Percentiles rank a stretch among this genome's conserved stretches.
Conservation (phyloP, 306 rosid genomes). For the Psophocarpus tetragonolobus region DNA sequence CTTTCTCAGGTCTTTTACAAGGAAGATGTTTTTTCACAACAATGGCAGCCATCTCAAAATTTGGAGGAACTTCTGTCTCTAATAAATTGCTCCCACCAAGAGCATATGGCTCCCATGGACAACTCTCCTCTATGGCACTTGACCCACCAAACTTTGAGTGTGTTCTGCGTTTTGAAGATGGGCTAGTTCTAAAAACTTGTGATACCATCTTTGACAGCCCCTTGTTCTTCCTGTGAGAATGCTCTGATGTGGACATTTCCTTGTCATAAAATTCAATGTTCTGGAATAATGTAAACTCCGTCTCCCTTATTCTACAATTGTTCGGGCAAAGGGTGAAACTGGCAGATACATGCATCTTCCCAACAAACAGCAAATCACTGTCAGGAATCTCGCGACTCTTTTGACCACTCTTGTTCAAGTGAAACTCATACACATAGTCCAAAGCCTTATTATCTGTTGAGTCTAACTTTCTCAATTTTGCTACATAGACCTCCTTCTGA, state of each 20-base stretch:
- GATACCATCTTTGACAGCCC: conserved; percentile 71
- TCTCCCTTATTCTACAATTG: conserved; percentile 62
- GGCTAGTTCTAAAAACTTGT: conserved; percentile 59
- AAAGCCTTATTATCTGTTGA: conserved; percentile 51
- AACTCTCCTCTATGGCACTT: conserved; percentile 40
- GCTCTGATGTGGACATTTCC: conserved; percentile 51
- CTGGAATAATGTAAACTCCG: conserved; percentile 69
- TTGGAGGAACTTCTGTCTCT: conserved; percentile 57
- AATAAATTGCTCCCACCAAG: conserved; percentile 35
- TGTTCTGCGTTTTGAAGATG: conserved; percentile 57
- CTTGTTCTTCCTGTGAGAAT: conserved; percentile 59
- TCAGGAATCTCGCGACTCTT: conserved; percentile 47
- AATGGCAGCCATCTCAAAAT: conserved; percentile 85
- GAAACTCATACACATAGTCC: conserved; percentile 68
- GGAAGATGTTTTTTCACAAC: conserved; percentile 71
- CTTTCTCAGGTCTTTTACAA: conserved; percentile 41
- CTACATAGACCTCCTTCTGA: conserved; percentile 70
- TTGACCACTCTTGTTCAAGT: conserved; percentile 60
- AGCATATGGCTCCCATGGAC: conserved; percentile 53
- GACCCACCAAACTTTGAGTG: conserved; percentile 52
- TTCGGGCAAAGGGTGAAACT: conserved; percentile 62
- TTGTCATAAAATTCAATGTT: conserved; percentile 46
- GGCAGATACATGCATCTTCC: conserved; percentile 82
- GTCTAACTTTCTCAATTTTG: conserved; percentile 56
- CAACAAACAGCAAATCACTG: conserved; percentile 55